These are phyloP conservation scores for Debaryomycetaceae sp. DNA, from an alignment of 1,139 yeast species.

Conservation along the genomic window DNA sequence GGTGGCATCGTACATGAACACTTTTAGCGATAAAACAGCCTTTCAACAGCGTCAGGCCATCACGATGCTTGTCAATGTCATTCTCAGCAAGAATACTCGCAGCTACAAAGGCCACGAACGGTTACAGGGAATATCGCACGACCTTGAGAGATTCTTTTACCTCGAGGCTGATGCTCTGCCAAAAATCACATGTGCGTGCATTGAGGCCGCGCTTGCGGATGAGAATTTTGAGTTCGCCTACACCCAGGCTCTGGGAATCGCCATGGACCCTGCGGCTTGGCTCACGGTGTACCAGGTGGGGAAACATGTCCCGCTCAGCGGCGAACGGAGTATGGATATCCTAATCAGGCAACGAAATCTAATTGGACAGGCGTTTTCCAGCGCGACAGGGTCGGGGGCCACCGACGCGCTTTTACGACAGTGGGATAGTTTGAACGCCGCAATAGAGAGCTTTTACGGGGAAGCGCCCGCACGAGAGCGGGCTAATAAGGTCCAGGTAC, in stretches of 20 bases:
- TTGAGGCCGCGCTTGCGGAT: slow-evolving; percentile 46
- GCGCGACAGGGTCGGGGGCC: slow-evolving; percentile 10
- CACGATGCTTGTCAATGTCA: slow-evolving; percentile 18
- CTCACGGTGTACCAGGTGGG: slow-evolving; percentile 54
- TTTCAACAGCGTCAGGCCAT: slow-evolving; percentile 1
- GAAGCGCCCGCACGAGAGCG: slow-evolving; percentile 1
- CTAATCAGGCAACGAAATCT: slow-evolving; percentile 36
- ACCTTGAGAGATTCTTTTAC: slow-evolving; percentile 23
- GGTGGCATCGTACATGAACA: slow-evolving; percentile 13
- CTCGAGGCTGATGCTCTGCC: slow-evolving; percentile 10
- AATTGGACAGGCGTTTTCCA: slow-evolving; percentile 32
- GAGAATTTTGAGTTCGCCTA: slow-evolving; percentile 46
- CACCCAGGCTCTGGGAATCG: slow-evolving; percentile 14
- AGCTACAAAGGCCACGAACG: slow-evolving; percentile 40
- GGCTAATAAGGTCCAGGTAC: not conserved
- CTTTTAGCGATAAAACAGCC: not conserved
- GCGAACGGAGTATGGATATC: slow-evolving; percentile 7
- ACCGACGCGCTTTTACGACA: slow-evolving; percentile 19
- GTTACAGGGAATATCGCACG: slow-evolving; percentile 30
- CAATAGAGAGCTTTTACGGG: slow-evolving; percentile 12
- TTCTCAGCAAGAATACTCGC: slow-evolving; percentile 46
- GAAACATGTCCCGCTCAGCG: slow-evolving; percentile 33
- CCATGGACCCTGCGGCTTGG: slow-evolving; percentile 24
- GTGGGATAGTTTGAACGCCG: slow-evolving; percentile 22
- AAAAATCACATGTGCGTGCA: slow-evolving; percentile 37